Evolutionary conservation across 768 basidiomycete genomes (phyloP), one percentile per base, ranked within the genome.

Genomic region (Lactarius deliciosus): DNA sequence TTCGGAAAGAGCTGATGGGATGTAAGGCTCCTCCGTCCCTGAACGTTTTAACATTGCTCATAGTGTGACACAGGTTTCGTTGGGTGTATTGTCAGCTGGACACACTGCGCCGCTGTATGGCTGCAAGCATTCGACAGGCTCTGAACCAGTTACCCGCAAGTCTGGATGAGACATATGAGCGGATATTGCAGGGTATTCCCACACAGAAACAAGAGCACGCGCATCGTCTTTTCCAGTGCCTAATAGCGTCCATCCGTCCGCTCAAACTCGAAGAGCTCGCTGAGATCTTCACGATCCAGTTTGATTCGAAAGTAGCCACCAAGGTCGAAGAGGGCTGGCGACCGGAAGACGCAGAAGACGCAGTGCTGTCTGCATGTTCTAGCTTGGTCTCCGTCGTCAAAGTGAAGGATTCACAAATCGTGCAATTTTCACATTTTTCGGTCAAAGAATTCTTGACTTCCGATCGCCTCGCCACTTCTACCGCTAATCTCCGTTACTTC

Each of bases 401-500:
- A 8, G 28, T 30, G 15, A 25, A 25, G 3, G 45, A 38, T 8
- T 47, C 32, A 2, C 34, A 38, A 25, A 18, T 50, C 13, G 60
- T 61, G 16, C 60, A 25, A n/a, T 53, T 50, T 36, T 47, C 60
- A 15, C 60, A 61, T n/a, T 55, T 55, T 16, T 64, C 64, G 0
- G 64, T 60, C 40, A 59, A 45, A 15, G 64, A 65, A 10, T 65
- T 25, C 64, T 60, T 65, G 64, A 54, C 47, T 3, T 65, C 64
- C 4, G 32, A 10, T 60, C 57, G 47, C 1, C 38, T 65, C 34
- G 38, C 28, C 3, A 18, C 15, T 9, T 55, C 64, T 3, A 38
- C 34, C 1, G 0, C n/a, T n/a, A 16, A 18, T 2, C 41, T 50
- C n/a, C 38, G 45, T 34, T 40, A n/a, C 10, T 40, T 59, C 16